A percentile compares a stretch with the other conserved stretches of the same genome.
Conservation (phyloP, 108 stramenopile species). For the Epipyxis sp. region DNA sequence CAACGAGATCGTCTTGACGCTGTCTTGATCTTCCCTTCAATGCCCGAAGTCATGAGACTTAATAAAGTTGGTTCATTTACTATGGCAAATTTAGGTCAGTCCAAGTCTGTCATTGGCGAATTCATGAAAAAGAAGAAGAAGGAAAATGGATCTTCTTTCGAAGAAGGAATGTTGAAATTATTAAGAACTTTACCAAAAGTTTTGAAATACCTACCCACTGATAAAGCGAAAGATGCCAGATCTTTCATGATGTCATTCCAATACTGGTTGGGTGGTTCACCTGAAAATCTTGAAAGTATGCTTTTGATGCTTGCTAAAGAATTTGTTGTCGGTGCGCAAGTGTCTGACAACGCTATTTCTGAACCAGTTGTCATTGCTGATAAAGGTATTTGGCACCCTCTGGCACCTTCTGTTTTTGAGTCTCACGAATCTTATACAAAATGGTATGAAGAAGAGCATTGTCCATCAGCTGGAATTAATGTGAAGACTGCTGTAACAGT, state of each 20-base stretch:
- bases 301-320: constrained; percentile 84
- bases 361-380: constrained; percentile 87
- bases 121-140: constrained; percentile 96
- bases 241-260: constrained; percentile 96
- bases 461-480: constrained; percentile 86
- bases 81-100: constrained; percentile 91
- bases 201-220: constrained; percentile 86
- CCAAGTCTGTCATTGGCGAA: constrained; percentile 85
- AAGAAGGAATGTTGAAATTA: constrained; percentile 94
- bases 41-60: constrained; percentile 95
- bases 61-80: constrained; percentile 93
- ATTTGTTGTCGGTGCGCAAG: constrained; percentile 70
- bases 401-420: constrained; percentile 86
- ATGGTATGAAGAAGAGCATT: constrained; percentile 88
- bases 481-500: constrained; percentile 75
- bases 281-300: constrained; percentile 84
- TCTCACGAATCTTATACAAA: constrained; percentile 71
- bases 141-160: constrained; percentile 88
- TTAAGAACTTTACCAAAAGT: constrained; percentile 92
- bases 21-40: constrained; percentile 85
- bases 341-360: constrained; percentile 21
- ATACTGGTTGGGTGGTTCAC: constrained; percentile 93
- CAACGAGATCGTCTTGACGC: constrained; percentile 81
- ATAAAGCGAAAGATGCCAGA: constrained; percentile 91
- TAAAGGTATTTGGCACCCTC: constrained; percentile 96